Evolutionary conservation across 139 green algal species (phyloP).

Genomic region (Haematococcus lacustris): DNA sequence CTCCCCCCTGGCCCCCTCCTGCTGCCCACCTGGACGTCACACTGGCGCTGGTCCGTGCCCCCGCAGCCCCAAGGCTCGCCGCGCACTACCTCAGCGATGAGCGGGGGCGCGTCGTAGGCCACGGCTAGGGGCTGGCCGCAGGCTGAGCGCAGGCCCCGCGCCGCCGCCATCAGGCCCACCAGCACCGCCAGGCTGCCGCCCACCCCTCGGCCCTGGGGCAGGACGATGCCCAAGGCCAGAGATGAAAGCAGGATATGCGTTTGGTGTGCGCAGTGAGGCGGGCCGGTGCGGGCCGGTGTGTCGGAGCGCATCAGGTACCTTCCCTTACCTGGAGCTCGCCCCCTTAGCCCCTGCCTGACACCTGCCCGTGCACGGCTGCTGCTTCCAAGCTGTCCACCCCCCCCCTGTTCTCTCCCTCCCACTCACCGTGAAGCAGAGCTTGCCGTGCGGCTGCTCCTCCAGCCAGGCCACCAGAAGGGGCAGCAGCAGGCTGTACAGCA

Average conservation of each 20-base stretch:
- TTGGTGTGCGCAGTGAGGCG: not conserved
- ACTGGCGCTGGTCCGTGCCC: not conserved
- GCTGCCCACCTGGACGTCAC: not conserved
- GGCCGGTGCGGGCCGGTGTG: too few relatives aligned
- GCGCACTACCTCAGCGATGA: not conserved
- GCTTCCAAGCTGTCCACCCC: not conserved
- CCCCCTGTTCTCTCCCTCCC: not conserved
- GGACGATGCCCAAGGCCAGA: not conserved
- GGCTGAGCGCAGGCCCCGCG: not conserved
- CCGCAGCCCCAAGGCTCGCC: not conserved
- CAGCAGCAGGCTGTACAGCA: not conserved
- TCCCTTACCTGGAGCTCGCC: not conserved
- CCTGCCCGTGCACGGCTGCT: not conserved
- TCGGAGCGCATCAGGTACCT: not conserved
- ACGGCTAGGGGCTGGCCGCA: not conserved
- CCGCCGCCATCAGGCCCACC: not conserved
- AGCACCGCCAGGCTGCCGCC: not conserved
- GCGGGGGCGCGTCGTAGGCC: not conserved
- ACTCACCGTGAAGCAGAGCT: constrained; percentile 1
- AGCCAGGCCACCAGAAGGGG: not conserved
- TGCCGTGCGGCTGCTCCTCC: not conserved
- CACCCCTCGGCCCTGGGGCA: not conserved
- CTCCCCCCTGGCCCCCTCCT: not conserved
- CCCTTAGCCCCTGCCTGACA: not conserved
- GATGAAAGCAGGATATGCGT: not conserved